A percentile compares a stretch with the other conserved stretches of the same genome.
These are phyloP conservation scores for Globisporangium recalcitrans DNA, from an alignment of 352 stramenopile species.

Conservation along the genomic window DNA sequence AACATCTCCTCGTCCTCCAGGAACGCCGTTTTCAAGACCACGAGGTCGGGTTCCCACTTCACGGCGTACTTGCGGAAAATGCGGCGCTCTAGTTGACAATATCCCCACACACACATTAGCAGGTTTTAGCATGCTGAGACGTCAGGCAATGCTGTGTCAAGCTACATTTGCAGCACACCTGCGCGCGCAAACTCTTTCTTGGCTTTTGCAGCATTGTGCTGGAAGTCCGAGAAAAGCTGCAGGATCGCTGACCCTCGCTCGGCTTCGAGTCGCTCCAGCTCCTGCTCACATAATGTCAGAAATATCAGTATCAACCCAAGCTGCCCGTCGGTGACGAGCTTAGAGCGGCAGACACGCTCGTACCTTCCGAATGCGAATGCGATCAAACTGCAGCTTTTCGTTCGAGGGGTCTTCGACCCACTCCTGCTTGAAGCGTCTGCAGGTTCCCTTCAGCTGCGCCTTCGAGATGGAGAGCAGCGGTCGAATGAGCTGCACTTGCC, in stretches of 20 bases:
- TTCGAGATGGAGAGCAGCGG: slow-evolving; percentile 64
- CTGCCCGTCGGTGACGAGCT: not conserved
- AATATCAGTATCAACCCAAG: not conserved
- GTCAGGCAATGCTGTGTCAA: no score
- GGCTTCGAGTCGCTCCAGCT: slow-evolving; percentile 38
- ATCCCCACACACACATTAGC: no score
- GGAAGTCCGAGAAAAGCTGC: slow-evolving; percentile 42
- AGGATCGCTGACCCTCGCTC: slow-evolving; percentile 33
- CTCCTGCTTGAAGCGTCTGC: slow-evolving; percentile 54
- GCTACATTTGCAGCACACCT: no score
- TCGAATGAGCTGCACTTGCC: slow-evolving; percentile 34
- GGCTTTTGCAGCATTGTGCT: slow-evolving; percentile 37
- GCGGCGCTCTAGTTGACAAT: slow-evolving; percentile 27
- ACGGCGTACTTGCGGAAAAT: slow-evolving; percentile 46
- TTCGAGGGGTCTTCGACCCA: slow-evolving; percentile 86
- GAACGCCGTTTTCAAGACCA: slow-evolving; percentile 39
- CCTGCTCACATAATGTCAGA: slow-evolving; percentile 19
- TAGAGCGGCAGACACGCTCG: not conserved
- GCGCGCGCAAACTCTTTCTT: slow-evolving; percentile 43
- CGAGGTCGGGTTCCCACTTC: slow-evolving; percentile 12
- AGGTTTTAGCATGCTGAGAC: no score
- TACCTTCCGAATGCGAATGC: slow-evolving; percentile 81
- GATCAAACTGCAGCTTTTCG: slow-evolving; percentile 68
- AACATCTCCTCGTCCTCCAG: slow-evolving; percentile 51
- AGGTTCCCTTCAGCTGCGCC: slow-evolving; percentile 57